phyloP scores from a whole-genome alignment of 192 early-diverging fungal genomes.

The Geranomyces variabilis region DNA sequence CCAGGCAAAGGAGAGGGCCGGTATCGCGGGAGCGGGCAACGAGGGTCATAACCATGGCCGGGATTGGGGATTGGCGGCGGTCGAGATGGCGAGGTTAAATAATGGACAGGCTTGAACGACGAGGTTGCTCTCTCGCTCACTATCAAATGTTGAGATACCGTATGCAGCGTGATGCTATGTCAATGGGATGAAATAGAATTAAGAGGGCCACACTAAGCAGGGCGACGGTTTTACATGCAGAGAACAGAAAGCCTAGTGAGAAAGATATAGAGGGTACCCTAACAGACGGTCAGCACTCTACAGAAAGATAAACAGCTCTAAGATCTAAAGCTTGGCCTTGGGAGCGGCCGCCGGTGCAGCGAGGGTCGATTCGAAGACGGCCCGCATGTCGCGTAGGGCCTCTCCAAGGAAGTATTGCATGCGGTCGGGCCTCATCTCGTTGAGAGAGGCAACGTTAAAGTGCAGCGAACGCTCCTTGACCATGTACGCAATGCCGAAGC shows the following conservation, averaged over 20 bases:
- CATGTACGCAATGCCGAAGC: constrained; percentile 93
- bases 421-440: constrained; percentile 67
- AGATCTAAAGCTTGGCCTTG: constrained; percentile 36
- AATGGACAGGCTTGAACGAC: neutral
- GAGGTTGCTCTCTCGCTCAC: no score
- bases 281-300: no score
- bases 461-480: constrained; percentile 83
- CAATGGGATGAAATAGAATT: no score
- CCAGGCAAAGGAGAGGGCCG: constrained; percentile 87
- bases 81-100: constrained; percentile 80
- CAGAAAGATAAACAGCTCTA: no score
- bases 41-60: constrained; percentile 93
- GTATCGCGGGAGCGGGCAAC: constrained; percentile 53
- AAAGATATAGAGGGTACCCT: no score
- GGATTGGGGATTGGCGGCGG: constrained; percentile 93
- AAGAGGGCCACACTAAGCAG: no score
- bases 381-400: constrained; percentile 84
- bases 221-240: no score
- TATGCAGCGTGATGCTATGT: no score
- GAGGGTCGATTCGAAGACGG: constrained; percentile 67
- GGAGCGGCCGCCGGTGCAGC: constrained; percentile 42
- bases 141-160: no score
- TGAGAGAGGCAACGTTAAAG: constrained; percentile 82
- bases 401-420: constrained; percentile 84
- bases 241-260: no score